Base-by-base conservation (phyloP, 129 eudicot genomes). In the Helianthus annuus region DNA sequence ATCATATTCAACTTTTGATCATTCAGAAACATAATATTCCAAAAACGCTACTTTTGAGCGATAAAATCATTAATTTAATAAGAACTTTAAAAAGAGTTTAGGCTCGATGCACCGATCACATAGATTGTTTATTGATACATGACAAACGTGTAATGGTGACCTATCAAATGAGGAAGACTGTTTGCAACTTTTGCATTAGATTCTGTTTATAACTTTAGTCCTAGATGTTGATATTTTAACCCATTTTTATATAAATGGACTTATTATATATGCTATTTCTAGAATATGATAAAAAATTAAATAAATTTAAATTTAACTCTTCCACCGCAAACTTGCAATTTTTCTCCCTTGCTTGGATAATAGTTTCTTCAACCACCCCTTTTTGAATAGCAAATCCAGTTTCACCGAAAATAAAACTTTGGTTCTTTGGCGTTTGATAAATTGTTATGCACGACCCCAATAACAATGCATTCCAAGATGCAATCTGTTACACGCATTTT, bases 1-100 rank as follows among this genome's bases (percentile, higher is more conserved):
- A 45, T 22, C n/a, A 55, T 55, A 52, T 24, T 14, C 58, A 55
- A 67, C 44, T 67, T 76, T 76, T 45, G 15, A 34, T 32, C 24
- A 57, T 45, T 58, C 11, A 66, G 54, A 56, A 39, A 75, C 66
- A 46, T 66, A 66, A 58, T 56, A 75, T 55, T 75, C 73, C 80
- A 45, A 66, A 59, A 76, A 66, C 6, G 15, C 38, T 27, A 67
- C 29, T 24, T 67, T 66, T 45, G 19, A 54, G 7, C 27, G 24
- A 65, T 55, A n/a, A 15, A 65, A 39, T 6, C 10, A 57, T 66
- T 10, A 66, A 10, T n/a, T 9, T 53, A 53, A 10, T 70, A 38
- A 15, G 1, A 70, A 14, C n/a, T 27, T 5, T 48, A 7, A 68
- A 66, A 66, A 12, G 36, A 3, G 8, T 52, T 36, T 36, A 52